These are phyloP conservation scores for Solanum pimpinellifolium DNA, from an alignment of 257 asterid genomes.

Conservation along the genomic window DNA sequence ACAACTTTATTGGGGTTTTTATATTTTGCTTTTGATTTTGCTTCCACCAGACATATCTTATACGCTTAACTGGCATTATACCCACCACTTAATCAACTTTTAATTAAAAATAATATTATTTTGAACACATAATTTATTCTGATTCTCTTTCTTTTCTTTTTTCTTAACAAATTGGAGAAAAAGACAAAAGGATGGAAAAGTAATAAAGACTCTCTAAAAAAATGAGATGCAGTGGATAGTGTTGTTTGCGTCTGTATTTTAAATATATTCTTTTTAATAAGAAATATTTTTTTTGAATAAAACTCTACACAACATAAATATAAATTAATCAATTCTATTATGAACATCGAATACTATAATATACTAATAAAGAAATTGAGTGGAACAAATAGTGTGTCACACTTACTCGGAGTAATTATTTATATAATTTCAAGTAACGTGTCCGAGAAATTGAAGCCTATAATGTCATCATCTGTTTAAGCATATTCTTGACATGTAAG, in stretches of 20 bases:
- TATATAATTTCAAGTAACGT: neutral
- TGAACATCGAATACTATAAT: too few relatives aligned
- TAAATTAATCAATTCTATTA: too few relatives aligned
- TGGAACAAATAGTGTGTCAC: neutral
- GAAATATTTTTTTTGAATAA: too few relatives aligned
- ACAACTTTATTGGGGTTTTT: too few relatives aligned
- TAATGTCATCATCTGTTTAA: neutral
- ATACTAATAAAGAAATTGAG: neutral
- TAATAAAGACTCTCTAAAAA: neutral
- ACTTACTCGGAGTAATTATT: neutral
- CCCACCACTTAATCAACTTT: neutral
- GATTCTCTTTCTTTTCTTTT: neutral
- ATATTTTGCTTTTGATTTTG: too few relatives aligned
- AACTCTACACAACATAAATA: too few relatives aligned
- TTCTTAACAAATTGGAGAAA: neutral
- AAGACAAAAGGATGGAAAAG: neutral
- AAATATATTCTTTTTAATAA: too few relatives aligned
- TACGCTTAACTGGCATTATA: neutral
- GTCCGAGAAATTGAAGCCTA: neutral
- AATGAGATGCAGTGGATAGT: neutral
- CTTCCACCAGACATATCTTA: neutral
- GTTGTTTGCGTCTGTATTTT: rapidly evolving
- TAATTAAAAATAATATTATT: neutral
- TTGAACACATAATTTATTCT: neutral
- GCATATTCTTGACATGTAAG: neutral